Evolutionary conservation across 2,329 filamentous ascomycete genomes (phyloP), one percentile per base, ranked within the genome.

Genomic region (Hyphodiscus sp.): DNA sequence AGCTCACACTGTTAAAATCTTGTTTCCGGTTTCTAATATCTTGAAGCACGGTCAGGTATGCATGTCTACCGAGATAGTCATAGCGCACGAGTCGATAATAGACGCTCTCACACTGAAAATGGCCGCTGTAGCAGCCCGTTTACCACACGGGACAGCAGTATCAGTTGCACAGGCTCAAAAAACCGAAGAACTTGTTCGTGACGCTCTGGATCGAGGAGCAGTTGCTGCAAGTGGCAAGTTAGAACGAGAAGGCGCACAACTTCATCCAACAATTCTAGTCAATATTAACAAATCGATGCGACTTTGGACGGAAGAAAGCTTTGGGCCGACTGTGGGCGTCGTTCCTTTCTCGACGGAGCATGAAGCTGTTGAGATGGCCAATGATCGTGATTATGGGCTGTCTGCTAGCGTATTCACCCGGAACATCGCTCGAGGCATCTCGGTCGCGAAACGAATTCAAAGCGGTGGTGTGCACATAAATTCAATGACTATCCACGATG

Each of bases 1-100:
- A 61, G 63, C 47, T 16, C 45, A 7, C 13, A 13, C 13, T 33
- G 13, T 13, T n/a, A n/a, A n/a, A n/a, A n/a, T n/a, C n/a, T n/a
- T n/a, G n/a, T n/a, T n/a, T n/a, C n/a, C n/a, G 16, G 7, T 61
- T n/a, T 13, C 50, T 26, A 20, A 33, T 30, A 16, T 20, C 41
- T 20, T 23, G n/a, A 54, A 71, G 62, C 65, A 67, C 48, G 68
- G 68, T 3, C 68, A 70, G 50, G 65, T 70, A 15, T 70, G 68
- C 57, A 68, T 70, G 58, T 64, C 63, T 11, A 70, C 68, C 1
- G 68, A 70, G 41, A 62, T 61, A 1, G 66, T 69, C 42, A 62
- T 69, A n/a, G 64, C 69, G 16, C 42, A 23, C 20, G 8, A 47
- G 16, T 50, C 45, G 3, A 44, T 58, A 13, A 15, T 42, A 8